Evolutionary conservation across 257 asterid species (phyloP).

Genomic region (Plectranthus barbatus): DNA sequence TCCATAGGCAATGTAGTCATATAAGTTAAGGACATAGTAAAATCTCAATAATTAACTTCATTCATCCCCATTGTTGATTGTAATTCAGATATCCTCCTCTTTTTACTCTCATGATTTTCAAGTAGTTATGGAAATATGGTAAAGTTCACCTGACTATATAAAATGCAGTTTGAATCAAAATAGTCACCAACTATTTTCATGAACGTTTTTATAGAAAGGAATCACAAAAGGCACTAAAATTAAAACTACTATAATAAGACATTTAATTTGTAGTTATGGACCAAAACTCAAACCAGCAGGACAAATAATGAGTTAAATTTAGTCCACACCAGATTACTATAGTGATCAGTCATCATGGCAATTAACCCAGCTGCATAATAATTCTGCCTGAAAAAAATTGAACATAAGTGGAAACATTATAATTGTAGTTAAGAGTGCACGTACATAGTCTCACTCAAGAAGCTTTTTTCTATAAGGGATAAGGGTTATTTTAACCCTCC

Average conservation of each 20-base stretch:
- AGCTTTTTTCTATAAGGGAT: too few relatives aligned
- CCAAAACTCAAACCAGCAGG: not conserved
- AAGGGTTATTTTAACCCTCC: too few relatives aligned
- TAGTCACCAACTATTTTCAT: too few relatives aligned
- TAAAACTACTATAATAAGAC: not conserved
- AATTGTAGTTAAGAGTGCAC: not conserved
- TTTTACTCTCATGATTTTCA: too few relatives aligned
- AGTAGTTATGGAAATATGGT: too few relatives aligned
- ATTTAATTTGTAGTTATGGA: not conserved
- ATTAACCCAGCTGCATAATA: constrained; percentile 79
- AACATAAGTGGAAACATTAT: constrained; percentile 3
- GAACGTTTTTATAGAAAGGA: not conserved
- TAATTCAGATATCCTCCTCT: too few relatives aligned
- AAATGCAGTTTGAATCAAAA: too few relatives aligned
- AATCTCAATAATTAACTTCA: too few relatives aligned
- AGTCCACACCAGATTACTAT: constrained; percentile 72
- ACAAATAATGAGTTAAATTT: constrained; percentile 5
- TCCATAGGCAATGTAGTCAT: too few relatives aligned
- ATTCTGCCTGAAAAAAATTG: constrained; percentile 68
- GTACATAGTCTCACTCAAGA: constrained; percentile 3
- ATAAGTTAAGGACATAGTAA: too few relatives aligned
- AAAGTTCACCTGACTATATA: too few relatives aligned
- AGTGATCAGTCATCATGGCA: constrained; percentile 99
- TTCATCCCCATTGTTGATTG: too few relatives aligned
- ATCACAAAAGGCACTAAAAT: not conserved